phyloP scores from a whole-genome alignment of 2,329 filamentous ascomycete species.

The Xylariaceae sp. region DNA sequence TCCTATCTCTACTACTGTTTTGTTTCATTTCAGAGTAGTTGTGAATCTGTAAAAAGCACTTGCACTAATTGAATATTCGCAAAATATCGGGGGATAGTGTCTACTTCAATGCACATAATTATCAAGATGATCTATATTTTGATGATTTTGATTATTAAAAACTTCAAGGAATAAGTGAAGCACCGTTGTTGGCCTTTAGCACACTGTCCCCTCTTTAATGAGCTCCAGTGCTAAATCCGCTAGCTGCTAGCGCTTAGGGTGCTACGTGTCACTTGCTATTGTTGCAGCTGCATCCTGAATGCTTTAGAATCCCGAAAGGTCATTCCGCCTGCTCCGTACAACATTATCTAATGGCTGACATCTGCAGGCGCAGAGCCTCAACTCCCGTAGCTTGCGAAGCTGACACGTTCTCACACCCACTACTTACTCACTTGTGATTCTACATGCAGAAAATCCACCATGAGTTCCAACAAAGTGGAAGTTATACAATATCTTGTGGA shows the following conservation, averaged over 20 bases:
- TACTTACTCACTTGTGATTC: constrained; percentile 1
- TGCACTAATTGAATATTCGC: no score
- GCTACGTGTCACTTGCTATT: constrained; percentile 13
- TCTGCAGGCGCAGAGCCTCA: background rate
- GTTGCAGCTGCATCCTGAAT: constrained; percentile 9
- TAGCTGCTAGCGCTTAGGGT: constrained; percentile 15
- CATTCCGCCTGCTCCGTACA: background rate
- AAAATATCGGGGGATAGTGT: no score
- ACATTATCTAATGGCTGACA: constrained; percentile 21
- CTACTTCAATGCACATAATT: no score
- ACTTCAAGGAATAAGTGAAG: no score
- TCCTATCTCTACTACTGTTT: no score
- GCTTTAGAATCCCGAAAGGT: background rate
- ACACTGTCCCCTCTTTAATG: no score
- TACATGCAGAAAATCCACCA: constrained; percentile 17
- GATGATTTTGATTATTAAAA: no score
- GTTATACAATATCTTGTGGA: constrained; percentile 68
- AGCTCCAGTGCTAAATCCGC: no score
- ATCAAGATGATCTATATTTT: no score
- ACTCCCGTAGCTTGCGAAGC: constrained; percentile 1
- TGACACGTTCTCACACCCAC: constrained; percentile 2
- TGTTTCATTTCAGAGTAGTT: no score
- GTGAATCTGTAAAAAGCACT: no score
- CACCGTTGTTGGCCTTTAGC: background rate
- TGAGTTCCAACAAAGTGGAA: constrained; percentile 41